Evolutionary conservation across 1,284 basidiomycete genomes (phyloP).

Genomic region (Sanguinoderma infundibulare): DNA sequence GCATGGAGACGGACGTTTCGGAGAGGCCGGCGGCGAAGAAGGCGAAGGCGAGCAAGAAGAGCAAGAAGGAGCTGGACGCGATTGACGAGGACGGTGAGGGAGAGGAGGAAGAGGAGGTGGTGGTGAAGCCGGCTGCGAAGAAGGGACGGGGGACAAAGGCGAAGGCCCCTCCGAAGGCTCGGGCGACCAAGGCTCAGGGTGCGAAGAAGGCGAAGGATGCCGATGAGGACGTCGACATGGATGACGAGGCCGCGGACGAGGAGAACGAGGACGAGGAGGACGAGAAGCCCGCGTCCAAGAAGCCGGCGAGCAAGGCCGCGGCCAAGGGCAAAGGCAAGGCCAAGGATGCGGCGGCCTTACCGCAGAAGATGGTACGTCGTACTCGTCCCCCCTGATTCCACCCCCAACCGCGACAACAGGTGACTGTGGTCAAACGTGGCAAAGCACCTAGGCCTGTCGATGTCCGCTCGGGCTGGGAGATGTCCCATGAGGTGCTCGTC

Average conservation of each 20-base stretch:
- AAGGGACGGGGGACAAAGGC: constrained; percentile 1
- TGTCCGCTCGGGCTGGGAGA: constrained; percentile 50
- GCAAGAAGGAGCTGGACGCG: constrained; percentile 32
- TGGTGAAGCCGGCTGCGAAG: constrained; percentile 17
- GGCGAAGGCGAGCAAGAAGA: constrained; percentile 19
- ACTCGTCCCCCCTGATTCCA: constrained; percentile 2
- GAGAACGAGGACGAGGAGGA: constrained; percentile 27
- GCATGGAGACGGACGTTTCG: constrained; percentile 20
- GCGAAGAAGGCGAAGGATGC: constrained; percentile 26
- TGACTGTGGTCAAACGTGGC: constrained; percentile 62
- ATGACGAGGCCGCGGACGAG: constrained; percentile 21
- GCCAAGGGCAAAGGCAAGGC: constrained; percentile 9
- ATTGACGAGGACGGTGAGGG: constrained; percentile 23
- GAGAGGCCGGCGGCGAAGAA: constrained; percentile 8
- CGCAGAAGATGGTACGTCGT: constrained; percentile 41
- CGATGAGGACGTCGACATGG: constrained; percentile 20
- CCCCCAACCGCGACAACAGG: constrained; percentile 37
- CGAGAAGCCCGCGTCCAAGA: constrained; percentile 14
- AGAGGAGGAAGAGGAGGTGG: constrained; percentile 16
- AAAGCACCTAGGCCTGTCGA: constrained; percentile 62
- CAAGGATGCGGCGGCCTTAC: too few relatives aligned
- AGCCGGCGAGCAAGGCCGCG: constrained; percentile 8
- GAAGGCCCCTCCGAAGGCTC: constrained; percentile 18
- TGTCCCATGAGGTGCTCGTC: constrained; percentile 59
- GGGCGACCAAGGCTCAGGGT: constrained; percentile 5